A percentile compares a stretch with the other conserved stretches of the same genome.
Evolutionary conservation across 495 filamentous ascomycete species (phyloP).

Genomic region (Lepidopterella palustris): DNA sequence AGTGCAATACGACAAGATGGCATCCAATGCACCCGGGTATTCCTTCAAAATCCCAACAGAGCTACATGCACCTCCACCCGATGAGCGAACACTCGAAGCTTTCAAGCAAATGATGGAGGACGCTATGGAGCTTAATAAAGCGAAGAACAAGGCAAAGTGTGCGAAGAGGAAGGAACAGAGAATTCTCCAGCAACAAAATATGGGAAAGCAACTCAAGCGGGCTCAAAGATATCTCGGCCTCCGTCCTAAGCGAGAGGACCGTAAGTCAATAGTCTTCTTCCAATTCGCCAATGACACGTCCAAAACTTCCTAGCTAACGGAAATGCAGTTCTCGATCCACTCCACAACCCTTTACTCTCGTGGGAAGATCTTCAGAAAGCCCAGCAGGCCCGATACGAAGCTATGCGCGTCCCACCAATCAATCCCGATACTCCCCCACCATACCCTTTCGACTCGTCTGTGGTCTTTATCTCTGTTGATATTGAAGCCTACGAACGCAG

Average conservation of each 20-base stretch:
- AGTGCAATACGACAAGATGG: constrained; percentile 34
- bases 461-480: constrained; percentile 74
- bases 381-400: not conserved
- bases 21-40: constrained; percentile 24
- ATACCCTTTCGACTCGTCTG: constrained; percentile 43
- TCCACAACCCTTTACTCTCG: constrained; percentile 18
- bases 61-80: constrained; percentile 6
- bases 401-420: constrained; percentile 29
- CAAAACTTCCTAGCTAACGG: not conserved
- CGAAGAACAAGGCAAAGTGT: constrained; percentile 41
- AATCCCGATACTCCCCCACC: constrained; percentile 37
- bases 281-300: not conserved
- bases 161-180: constrained; percentile 42
- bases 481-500: constrained; percentile 70
- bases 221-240: constrained; percentile 65
- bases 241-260: constrained; percentile 29
- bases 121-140: constrained; percentile 39
- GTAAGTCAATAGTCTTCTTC: constrained; percentile 1
- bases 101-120: constrained; percentile 47
- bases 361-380: constrained; percentile 25
- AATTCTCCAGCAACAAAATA: constrained; percentile 41
- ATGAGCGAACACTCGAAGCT: constrained; percentile 36
- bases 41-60: constrained; percentile 15
- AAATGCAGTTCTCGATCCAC: constrained; percentile 9
- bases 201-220: constrained; percentile 49